Evolutionary conservation across 2,329 filamentous ascomycete genomes (phyloP).

Genomic region (Monilinia aucupariae): DNA sequence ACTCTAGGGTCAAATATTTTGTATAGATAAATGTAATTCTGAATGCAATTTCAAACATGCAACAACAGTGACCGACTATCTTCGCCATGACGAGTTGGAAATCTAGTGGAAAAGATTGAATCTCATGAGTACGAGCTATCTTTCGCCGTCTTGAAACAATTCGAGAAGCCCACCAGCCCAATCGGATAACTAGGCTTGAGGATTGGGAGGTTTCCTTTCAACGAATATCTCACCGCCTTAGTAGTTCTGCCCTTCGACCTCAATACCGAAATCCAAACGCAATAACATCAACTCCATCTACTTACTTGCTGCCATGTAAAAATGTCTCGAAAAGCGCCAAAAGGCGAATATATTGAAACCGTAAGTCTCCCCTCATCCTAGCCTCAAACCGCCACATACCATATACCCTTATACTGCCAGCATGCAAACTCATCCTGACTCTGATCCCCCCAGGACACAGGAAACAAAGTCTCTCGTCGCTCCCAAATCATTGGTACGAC

Average conservation of each 20-base stretch:
- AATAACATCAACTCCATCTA: slow-evolving; percentile 5
- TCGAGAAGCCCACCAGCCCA: too few species aligned
- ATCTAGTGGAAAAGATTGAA: not conserved
- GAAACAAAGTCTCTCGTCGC: slow-evolving; percentile 95
- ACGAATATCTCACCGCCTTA: not conserved
- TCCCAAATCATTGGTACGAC: slow-evolving; percentile 90
- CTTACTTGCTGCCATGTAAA: slow-evolving; percentile 19
- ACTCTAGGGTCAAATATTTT: not conserved
- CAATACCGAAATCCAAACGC: not conserved
- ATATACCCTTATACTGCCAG: not conserved
- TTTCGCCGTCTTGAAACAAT: not conserved
- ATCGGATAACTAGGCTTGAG: not conserved
- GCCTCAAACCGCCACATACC: not conserved
- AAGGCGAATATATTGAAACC: slow-evolving; percentile 95
- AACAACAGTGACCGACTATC: not conserved
- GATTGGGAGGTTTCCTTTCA: not conserved
- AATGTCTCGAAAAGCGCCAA: slow-evolving; percentile 75
- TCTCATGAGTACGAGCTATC: not conserved
- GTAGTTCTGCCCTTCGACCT: not conserved
- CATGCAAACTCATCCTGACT: slow-evolving; percentile 11
- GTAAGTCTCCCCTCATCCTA: slow-evolving; percentile 45
- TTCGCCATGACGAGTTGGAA: not conserved
- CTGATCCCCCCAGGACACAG: slow-evolving; percentile 65
- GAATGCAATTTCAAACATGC: too few species aligned
- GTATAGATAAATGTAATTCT: not conserved